Evolutionary conservation across 371 early-diverging fungal species (phyloP), one percentile per base, ranked within the genome.

Genomic region (Saksenaea vasiformis): DNA sequence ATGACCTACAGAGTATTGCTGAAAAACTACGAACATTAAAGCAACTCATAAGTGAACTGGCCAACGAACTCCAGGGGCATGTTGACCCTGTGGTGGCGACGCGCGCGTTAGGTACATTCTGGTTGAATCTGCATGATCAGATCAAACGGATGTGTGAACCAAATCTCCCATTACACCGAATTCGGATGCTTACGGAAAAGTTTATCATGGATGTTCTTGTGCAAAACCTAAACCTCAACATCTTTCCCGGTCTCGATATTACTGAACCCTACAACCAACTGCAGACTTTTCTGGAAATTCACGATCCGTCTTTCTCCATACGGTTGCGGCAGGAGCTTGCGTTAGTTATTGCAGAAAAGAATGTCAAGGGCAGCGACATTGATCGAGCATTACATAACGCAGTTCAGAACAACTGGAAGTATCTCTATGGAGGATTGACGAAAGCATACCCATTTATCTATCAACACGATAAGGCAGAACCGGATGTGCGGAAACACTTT

Each of bases 151-250:
- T 81, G 60, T 47, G 51, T 4, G 51, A 47, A 22, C 51, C 51
- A 10, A 47, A 47, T 22, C 70, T 82, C 26, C 82, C 82, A 27
- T 67, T 73, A 8, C 70, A 76, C 10, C 85, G 84, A 13, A 75
- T 87, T 36, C 70, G 78, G 38, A 81, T 87, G 75, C 73, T 82
- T 54, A 87, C 83, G 38, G 87, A 87, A 56, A 85, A 85, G 31
- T 82, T 85, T 14, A 75, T 87, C 43, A 81, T 81, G 82, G 82
- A 81, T 60, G 77, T 72, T 13, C 65, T 81, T 47, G 72, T 81
- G 3, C 77, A 72, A 56, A 74, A 70, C 43, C 71, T 77, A 73
- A 75, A 73, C n/a, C 71, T 71, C 39, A 72, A 73, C 28, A 22
- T 47, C 24, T 47, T 47, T 22, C 51, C 51, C 1, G 82, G 79